Evolutionary conservation across 495 filamentous ascomycete genomes (phyloP), one percentile per base, ranked within the genome.

Genomic region (Penicillium nucicola): DNA sequence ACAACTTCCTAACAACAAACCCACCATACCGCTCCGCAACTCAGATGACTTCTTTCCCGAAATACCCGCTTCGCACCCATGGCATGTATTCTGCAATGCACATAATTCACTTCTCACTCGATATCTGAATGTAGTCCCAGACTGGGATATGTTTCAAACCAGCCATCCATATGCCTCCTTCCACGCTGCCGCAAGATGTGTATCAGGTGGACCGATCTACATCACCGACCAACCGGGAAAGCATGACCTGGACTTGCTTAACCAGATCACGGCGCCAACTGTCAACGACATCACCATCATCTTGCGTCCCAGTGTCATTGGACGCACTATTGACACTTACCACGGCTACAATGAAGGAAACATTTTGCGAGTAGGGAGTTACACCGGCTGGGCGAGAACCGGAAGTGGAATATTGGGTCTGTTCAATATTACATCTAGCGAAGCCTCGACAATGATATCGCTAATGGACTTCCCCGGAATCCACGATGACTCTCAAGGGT

Each of bases 111-210:
- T 96, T 12, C 74, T 96, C 15, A 92, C 91, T 11, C 75, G 81
- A 10, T 79, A 85, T 52, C 65, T 89, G 7, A 88, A 89, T 49
- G 79, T 80, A n/a, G 55, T 89, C 12, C 91, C 91, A 0, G 93
- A 98, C 67, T 98, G 93, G 93, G 93, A 97, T 67, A 97, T 98
- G 93, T 98, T 98, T 67, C 93, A 98, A 63, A 96, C 93, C 1
- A 73, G 73, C 20, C 88, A 92, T 60, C 72, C 79, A 2, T 93
- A 87, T 56, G 84, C 84, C 1, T 77, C 77, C 0, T 93, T 92
- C 68, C 93, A 98, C 45, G 93, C 88, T 23, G 90, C 93, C 10
- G 91, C 90, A 10, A 79, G 93, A 13, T 96, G 89, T 66, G 80
- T 98, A 9, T 89, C 84, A 42, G 93, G 93, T 1, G 93, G 93